Percentiles rank a stretch among this genome's conserved stretches.
phyloP scores from a whole-genome alignment of 768 basidiomycete species.

The Podaxis sp. region DNA sequence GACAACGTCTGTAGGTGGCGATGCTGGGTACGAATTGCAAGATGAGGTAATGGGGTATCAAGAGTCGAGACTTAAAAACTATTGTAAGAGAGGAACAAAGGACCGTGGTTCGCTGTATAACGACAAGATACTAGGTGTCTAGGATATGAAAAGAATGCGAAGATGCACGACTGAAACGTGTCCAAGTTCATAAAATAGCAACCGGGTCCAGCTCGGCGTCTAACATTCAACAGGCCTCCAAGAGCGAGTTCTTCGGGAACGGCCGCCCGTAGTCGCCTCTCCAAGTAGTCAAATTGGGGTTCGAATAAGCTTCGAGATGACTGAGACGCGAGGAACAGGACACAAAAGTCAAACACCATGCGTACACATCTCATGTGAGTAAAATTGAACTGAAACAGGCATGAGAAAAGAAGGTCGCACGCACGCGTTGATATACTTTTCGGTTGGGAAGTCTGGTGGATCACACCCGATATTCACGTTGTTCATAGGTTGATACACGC shows the following conservation, averaged over 20 bases:
- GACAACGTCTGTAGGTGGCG: too few species aligned
- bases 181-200: neutral
- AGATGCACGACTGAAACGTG: neutral
- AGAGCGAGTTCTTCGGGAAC: conserved; percentile 54
- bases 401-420: conserved; percentile 16
- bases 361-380: neutral
- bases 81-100: neutral
- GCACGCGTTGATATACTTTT: conserved; percentile 60
- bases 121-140: neutral
- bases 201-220: conserved; percentile 25
- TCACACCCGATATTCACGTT: conserved; percentile 66
- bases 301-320: conserved; percentile 65
- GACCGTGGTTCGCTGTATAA: neutral
- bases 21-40: neutral
- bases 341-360: neutral
- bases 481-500: conserved; percentile 65
- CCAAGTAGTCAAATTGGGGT: conserved; percentile 53
- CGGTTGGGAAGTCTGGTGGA: conserved; percentile 60
- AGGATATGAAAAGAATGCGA: neutral
- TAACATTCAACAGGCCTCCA: conserved; percentile 5
- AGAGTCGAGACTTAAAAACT: neutral
- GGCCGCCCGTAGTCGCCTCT: conserved; percentile 41
- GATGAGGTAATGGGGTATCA: neutral
- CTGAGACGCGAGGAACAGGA: conserved; percentile 18
- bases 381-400: neutral